These are phyloP conservation scores for Didymella exigua DNA, from an alignment of 2,329 filamentous ascomycete genomes.

Conservation along the genomic window DNA sequence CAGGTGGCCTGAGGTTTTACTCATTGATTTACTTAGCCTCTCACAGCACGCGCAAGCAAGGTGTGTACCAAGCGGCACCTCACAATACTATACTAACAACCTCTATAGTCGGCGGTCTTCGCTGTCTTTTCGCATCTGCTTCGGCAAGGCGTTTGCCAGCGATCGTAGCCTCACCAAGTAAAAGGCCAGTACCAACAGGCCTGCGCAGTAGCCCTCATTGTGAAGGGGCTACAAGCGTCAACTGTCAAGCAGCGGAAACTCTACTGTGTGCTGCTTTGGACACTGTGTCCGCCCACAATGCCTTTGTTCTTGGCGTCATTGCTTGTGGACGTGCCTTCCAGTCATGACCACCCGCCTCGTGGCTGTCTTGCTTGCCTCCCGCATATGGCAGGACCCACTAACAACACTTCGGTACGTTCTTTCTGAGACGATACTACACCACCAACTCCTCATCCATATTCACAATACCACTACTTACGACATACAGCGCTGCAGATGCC, in stretches of 20 bases:
- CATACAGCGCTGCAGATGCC: background rate
- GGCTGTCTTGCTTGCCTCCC: constrained; percentile 8
- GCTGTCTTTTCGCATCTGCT: background rate
- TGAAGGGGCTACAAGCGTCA: background rate
- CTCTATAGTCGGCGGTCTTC: background rate
- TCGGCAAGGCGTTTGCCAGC: background rate
- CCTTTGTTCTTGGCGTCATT: background rate
- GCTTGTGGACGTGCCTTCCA: constrained; percentile 9
- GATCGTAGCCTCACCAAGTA: background rate
- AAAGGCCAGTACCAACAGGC: background rate
- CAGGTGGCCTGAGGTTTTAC: background rate
- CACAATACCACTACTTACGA: background rate
- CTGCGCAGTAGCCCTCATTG: background rate
- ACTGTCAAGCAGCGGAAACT: background rate
- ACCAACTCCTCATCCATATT: background rate
- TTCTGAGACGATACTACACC: background rate
- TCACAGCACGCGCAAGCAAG: background rate
- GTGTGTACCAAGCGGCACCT: background rate
- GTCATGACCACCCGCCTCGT: constrained; percentile 7
- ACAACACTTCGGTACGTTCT: background rate
- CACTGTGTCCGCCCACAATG: background rate
- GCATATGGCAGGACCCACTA: constrained; percentile 8
- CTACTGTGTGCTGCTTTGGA: background rate
- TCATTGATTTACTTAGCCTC: no score
- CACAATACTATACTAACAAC: background rate